Evolutionary conservation across 2,329 filamentous ascomycete genomes (phyloP), one percentile per base, ranked within the genome.

Genomic region (Phyllosticta citrichinensis): DNA sequence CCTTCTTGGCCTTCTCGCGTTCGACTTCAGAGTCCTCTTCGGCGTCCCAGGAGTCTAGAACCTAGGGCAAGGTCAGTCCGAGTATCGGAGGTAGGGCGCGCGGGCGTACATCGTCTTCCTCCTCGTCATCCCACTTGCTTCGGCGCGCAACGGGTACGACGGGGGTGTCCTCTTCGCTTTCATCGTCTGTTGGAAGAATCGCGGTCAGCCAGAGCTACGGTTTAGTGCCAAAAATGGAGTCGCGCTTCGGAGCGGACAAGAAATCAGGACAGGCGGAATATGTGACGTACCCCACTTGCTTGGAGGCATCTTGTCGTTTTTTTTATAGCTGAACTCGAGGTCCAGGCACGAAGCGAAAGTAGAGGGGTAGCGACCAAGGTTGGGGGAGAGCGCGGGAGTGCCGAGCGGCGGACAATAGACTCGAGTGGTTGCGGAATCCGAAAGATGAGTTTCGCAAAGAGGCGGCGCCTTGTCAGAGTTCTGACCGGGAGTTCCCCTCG

Each of bases 11-110:
- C 81, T 97, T 99, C 77, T 97, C 92, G 69, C 91, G 89, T 80
- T 99, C 94, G 68, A 87, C 93, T 70, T 99, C 94, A 64, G 91
- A 96, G 78, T 99, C 94, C 71, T 97, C 94, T 67, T 89, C 92
- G 62, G 90, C 93, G 70, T 97, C 92, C 94, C 94, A 99, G 35
- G 90, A 93, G 63, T 99, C 94, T 71, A 97, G 84, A 62, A 97
- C 90, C 87, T 96, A 20, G 19, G 12, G 10, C 6, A 2, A 9
- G n/a, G 30, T 61, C 50, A 61, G 54, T 9, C 40, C 8, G 55
- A 62, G 60, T 56, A 54, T 56, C 55, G 57, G 52, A 66, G 73
- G 81, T 70, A 56, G 61, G 66, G n/a, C n/a, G 12, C 64, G 65
- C 63, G 71, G 79, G 68, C 59, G 53, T 82, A 93, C 92, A 76